These are phyloP conservation scores for Vishniacozyma victoriae DNA, from an alignment of 768 basidiomycete genomes.

Conservation along the genomic window DNA sequence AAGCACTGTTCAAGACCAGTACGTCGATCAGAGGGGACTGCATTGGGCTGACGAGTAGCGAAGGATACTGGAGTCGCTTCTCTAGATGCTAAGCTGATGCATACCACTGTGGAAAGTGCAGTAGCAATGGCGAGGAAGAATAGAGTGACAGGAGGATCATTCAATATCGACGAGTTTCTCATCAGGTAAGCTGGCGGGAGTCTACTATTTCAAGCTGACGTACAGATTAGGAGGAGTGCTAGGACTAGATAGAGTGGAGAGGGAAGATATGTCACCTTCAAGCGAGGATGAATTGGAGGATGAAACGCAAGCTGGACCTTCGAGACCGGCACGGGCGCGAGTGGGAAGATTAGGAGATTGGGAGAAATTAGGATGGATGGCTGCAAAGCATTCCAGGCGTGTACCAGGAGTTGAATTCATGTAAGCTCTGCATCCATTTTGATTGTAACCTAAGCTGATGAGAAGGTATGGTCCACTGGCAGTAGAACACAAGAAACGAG, in stretches of 20 bases:
- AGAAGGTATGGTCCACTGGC: slow-evolving; percentile 84
- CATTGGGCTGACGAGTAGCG: slow-evolving; percentile 9
- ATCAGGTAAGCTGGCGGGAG: slow-evolving; percentile 26
- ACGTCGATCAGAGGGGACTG: background rate
- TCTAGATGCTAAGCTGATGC: slow-evolving; percentile 75
- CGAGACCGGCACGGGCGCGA: slow-evolving; percentile 47
- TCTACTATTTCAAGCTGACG: background rate
- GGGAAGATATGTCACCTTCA: slow-evolving; percentile 31
- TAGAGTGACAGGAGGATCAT: slow-evolving; percentile 79
- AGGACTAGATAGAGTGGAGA: slow-evolving; percentile 18
- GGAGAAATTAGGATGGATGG: slow-evolving; percentile 78
- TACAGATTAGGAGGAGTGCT: slow-evolving; percentile 26
- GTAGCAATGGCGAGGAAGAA: slow-evolving; percentile 84
- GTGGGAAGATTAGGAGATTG: slow-evolving; percentile 55
- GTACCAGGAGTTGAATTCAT: slow-evolving; percentile 82
- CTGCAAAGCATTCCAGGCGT: slow-evolving; percentile 70
- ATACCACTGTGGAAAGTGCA: slow-evolving; percentile 69
- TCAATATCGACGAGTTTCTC: slow-evolving; percentile 89
- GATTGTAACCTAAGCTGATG: background rate
- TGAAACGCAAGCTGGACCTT: slow-evolving; percentile 49
- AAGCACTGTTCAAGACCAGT: slow-evolving; percentile 18
- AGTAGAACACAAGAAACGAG: slow-evolving; percentile 74
- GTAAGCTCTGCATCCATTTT: slow-evolving; percentile 51
- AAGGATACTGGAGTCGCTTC: slow-evolving; percentile 81
- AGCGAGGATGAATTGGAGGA: slow-evolving; percentile 47